These are phyloP conservation scores for Berkeleyomyces basicola DNA, from an alignment of 2,329 filamentous ascomycete genomes.

Conservation along the genomic window DNA sequence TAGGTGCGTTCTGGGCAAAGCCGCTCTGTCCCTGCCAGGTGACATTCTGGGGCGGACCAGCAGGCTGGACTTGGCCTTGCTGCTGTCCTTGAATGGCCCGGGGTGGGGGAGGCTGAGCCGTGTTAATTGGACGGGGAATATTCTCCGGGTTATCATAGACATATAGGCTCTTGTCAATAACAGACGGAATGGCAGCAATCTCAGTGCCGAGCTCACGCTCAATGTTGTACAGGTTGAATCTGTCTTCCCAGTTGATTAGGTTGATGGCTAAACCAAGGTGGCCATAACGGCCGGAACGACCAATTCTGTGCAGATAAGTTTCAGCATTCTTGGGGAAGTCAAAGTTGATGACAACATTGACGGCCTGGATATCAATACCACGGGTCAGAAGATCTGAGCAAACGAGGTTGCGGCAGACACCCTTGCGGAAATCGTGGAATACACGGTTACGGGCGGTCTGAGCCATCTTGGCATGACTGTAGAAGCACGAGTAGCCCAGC, in stretches of 20 bases:
- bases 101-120: constrained; percentile 18
- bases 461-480: constrained; percentile 96
- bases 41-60: constrained; percentile 7
- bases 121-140: constrained; percentile 66
- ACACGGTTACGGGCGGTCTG: constrained; percentile 95
- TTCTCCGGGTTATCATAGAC: constrained; percentile 94
- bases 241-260: constrained; percentile 97
- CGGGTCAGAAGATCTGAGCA: constrained; percentile 95
- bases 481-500: constrained; percentile 97
- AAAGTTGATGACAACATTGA: constrained; percentile 99
- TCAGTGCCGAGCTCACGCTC: constrained; percentile 94
- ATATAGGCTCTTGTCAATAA: constrained; percentile 95
- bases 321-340: constrained; percentile 99
- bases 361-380: constrained; percentile 98
- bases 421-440: constrained; percentile 98
- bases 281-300: constrained; percentile 90
- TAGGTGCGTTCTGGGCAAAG: neutral
- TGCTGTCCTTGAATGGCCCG: constrained; percentile 8
- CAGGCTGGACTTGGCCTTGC: constrained; percentile 5
- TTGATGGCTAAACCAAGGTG: constrained; percentile 97
- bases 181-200: constrained; percentile 86
- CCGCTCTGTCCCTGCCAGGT: constrained; percentile 12
- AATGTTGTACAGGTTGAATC: constrained; percentile 97
- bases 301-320: constrained; percentile 95
- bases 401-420: constrained; percentile 92